These are phyloP conservation scores for Yamadazyma membranifaciens DNA, from an alignment of 1,139 yeast species.

Conservation along the genomic window DNA sequence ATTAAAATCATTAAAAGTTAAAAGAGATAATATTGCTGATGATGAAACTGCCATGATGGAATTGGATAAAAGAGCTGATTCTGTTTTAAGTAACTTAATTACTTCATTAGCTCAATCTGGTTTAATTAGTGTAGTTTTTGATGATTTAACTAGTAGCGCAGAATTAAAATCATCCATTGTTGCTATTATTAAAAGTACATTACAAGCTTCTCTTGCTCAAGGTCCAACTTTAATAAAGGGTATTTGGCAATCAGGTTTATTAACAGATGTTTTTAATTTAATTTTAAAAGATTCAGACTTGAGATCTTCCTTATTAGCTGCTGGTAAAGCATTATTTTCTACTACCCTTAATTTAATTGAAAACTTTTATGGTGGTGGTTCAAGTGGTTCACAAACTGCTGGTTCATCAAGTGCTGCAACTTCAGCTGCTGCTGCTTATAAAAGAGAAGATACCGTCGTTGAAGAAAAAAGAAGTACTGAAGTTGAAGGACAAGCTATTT, in stretches of 20 bases:
- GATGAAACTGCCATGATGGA: constrained; percentile 25
- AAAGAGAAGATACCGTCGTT: constrained; percentile 4
- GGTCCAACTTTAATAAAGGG: constrained; percentile 46
- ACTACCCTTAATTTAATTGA: constrained; percentile 32
- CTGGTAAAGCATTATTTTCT: constrained; percentile 34
- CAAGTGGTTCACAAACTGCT: constrained; percentile 18
- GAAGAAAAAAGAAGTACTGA: constrained; percentile 4
- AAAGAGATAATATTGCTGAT: constrained; percentile 34
- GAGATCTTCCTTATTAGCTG: constrained; percentile 33
- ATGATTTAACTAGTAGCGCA: constrained; percentile 33
- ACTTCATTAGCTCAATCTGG: constrained; percentile 41
- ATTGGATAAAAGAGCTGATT: constrained; percentile 40
- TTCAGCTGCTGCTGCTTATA: constrained; percentile 18
- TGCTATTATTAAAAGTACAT: constrained; percentile 30
- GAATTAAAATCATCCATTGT: constrained; percentile 27
- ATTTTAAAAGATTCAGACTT: constrained; percentile 35
- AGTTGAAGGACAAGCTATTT: constrained; percentile 23
- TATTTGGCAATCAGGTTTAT: constrained; percentile 44
- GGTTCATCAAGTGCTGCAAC: constrained; percentile 19
- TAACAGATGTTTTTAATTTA: constrained; percentile 33
- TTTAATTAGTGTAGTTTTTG: constrained; percentile 37
- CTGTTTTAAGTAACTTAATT: constrained; percentile 36
- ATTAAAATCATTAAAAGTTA: constrained; percentile 29
- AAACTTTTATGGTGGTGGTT: constrained; percentile 16
- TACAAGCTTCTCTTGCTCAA: constrained; percentile 37